Base-by-base conservation (phyloP, 1,139 yeast species). In the Ogataea hybrid region DNA sequence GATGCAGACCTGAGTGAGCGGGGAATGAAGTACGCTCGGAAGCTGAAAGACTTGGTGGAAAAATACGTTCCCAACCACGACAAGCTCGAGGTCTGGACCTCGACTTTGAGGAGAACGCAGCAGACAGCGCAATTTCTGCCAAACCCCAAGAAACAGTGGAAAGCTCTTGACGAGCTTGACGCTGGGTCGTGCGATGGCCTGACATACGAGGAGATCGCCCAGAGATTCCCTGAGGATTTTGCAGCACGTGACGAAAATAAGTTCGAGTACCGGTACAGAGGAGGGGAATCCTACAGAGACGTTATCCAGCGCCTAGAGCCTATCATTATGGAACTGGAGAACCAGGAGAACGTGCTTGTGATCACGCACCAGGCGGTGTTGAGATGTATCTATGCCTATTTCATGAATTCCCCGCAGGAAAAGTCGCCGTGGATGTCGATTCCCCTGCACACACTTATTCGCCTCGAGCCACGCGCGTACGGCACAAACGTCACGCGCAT, bases 371-470 rank as follows among this genome's bases (percentile, higher is more conserved):
- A 92, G 67, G 98, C 98, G 0, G 97, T 92, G 17, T 72, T 92
- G 54, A 78, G 99, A 57, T 92, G 99, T 63, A 83, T 92, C 43
- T 92, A 92, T 64, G 97, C 98, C 5, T 92, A 94, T 63, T 92
- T 90, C 62, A 94, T 92, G 97, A 92, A 92, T 62, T 96, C 92
- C 15, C 96, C 97, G 5, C 97, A 90, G 63, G 97, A 92, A 57
- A 94, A 89, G 61, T 79, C 90, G 47, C 99, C 99, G 4, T 92
- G 98, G 97, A 89, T 92, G 96, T 88, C 95, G 37, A 95, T 92
- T 43, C 99, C 99, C 7, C 71, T 92, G 57, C 99, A 92, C 61
- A 92, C 98, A 0, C 71, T 92, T 62, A 92, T 92, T 56, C 85
- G 88, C 59, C 72, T 92, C 51, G 97, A 94, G 62, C 97, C 97